Evolutionary conservation across 352 stramenopile species (phyloP), one percentile per base, ranked within the genome.

Genomic region (Globisporangium spiculum): DNA sequence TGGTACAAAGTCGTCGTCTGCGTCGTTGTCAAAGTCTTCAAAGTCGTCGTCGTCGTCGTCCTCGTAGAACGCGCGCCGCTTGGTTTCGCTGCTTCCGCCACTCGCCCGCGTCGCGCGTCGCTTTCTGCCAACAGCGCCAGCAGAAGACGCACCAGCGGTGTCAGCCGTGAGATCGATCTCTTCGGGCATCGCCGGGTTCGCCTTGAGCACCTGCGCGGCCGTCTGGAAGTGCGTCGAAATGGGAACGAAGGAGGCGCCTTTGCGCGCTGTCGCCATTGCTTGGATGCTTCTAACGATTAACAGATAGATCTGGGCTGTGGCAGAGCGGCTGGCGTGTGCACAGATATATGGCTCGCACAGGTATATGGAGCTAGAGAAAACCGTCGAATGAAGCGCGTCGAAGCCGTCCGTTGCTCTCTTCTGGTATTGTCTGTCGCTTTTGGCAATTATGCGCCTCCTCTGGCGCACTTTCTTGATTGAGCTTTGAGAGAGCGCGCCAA

Each of bases 171-270:
- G 71, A 44, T 90, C 81, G 62, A 89, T 91, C 27, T 79, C 75
- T 55, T 82, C 68, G 60, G 59, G 59, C 22, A 66, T 57, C n/a
- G 67, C 30, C 3, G 60, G 58, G 22, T 16, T 27, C 36, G 63
- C 27, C 52, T 41, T 74, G 18, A 67, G 52, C 63, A 68, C 60
- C 27, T 70, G 61, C 6, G 66, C 32, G 0, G 72, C 76, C 7
- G 72, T 67, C 67, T 88, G 76, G 69, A 92, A 92, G 64, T 91
- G 83, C 70, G 75, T 66, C 52, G 83, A 69, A 26, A 92, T 79
- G 2, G 83, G 81, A 38, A 80, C 74, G 64, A 91, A 91, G 10
- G 57, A 27, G 20, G 12, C 56, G n/a, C 56, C 57, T 50, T 60
- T 61, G 52, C 68, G 68, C 24, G 44, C 32, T n/a, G 60, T 55